Percentiles rank a stretch among this genome's conserved stretches.
Conservation (phyloP, 2,329 filamentous ascomycete species). For the Fusarium nurragi region DNA sequence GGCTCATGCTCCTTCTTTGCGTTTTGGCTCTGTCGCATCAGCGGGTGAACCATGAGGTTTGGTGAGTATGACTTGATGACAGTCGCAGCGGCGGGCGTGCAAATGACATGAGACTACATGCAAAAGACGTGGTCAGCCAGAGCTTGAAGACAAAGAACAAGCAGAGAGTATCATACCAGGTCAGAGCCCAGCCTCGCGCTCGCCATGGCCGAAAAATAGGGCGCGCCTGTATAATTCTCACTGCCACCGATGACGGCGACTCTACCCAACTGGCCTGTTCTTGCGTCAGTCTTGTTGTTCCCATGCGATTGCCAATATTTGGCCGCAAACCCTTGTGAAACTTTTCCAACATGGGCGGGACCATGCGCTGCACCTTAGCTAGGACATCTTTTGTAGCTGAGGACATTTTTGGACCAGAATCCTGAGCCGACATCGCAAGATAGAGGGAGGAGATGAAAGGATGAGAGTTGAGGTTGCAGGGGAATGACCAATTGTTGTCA, state of each 20-base stretch:
- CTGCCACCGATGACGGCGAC: constrained; percentile 95
- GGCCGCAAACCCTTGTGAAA: constrained; percentile 86
- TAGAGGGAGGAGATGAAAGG: background rate
- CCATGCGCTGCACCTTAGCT: constrained; percentile 83
- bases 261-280: constrained; percentile 84
- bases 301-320: background rate
- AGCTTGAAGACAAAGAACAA: background rate
- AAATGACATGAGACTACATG: constrained; percentile 87
- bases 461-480: constrained; percentile 4
- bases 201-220: constrained; percentile 98
- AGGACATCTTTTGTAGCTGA: constrained; percentile 78
- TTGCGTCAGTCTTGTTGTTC: constrained; percentile 13
- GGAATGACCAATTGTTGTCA: background rate
- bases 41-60: constrained; percentile 97
- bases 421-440: constrained; percentile 40
- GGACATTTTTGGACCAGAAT: constrained; percentile 63
- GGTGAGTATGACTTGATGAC: constrained; percentile 99
- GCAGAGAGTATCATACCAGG: constrained; percentile 67
- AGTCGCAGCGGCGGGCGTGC: constrained; percentile 83
- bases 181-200: constrained; percentile 90
- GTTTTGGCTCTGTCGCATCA: constrained; percentile 79
- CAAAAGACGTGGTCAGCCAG: constrained; percentile 1
- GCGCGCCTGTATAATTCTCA: constrained; percentile 95
- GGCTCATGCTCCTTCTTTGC: constrained; percentile 54
- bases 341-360: constrained; percentile 92